Base-by-base conservation (phyloP, 495 filamentous ascomycete species). In the Mytilinidion resinicola region DNA sequence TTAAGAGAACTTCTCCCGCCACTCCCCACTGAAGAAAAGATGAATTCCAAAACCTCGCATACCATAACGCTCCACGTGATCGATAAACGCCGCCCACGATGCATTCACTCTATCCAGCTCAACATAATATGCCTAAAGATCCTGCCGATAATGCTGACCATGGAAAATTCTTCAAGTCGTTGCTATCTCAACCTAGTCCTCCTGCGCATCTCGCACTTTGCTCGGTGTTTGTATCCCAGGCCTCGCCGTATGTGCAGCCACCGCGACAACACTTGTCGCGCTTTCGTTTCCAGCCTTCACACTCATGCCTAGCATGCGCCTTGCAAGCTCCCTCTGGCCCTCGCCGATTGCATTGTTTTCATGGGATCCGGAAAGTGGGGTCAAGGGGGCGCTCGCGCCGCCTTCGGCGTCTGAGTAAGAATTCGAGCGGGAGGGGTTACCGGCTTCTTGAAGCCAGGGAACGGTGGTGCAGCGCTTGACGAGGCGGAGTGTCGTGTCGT, bases 211-310 rank as follows among this genome's bases (percentile, higher is more conserved):
- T 9, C 41, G 69, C 56, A 76, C 85, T 52, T 82, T 77, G 68
- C 87, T 93, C 9, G 88, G 89, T 17, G 90, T 91, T 65, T 91
- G 82, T 42, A 95, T 82, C 1, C 91, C 91, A 0, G 90, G 91
- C 66, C 88, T 91, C 67, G 91, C 90, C 60, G 78, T 88, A 51
- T 90, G 86, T 1, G 82, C 78, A 12, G 90, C 90, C 35, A 95
- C 82, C 59, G 90, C 85, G 34, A 87, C 75, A 19, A 96, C 83
- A 35, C 63, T 68, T 3, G 66, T 60, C 9, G 59, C 38, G 49
- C 70, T 73, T 20, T 67, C 67, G 30, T 55, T 57, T 39, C 56
- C 66, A 21, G 30, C 39, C 11, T 63, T 42, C n/a, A 66, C 55
- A 30, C 62, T 65, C 66, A 72, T 71, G 6, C 70, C 70, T 1